Base-by-base conservation (phyloP, 805 yeast genomes). In the Ogataea minuta region DNA sequence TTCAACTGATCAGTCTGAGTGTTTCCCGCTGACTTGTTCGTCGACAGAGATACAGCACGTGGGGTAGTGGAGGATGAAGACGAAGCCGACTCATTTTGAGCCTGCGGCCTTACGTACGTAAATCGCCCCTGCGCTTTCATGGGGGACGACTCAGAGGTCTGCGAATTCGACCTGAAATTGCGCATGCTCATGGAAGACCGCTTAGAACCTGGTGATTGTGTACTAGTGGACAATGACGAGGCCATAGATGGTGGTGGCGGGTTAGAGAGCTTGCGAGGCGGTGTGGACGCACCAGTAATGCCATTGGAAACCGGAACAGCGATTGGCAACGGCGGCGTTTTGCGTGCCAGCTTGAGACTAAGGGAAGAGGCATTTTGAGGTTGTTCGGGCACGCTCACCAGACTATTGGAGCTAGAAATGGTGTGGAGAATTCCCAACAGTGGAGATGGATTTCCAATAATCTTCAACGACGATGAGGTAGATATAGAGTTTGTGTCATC, bases 161-260 rank as follows among this genome's bases (percentile, higher is more conserved):
- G 56, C 8, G 60, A 52, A 36, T 54, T 55, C 6, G 64, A 60
- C 28, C 66, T 45, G 41, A 62, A 62, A 3, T 63, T 61, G 41
- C 66, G 43, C 26, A 52, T 56, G 13, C 60, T 49, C 62, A 62
- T 54, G 7, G 63, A 60, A 8, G 62, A 59, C 25, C 57, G 37
- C 29, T 57, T 59, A 12, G 62, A 56, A 9, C 43, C 50, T n/a
- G 63, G 58, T 6, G 62, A 50, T 11, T 39, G 52, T 21, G 28
- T 33, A 14, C 20, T 39, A 4, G 38, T 31, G 26, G 33, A 19
- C 20, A 34, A 23, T 24, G 45, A 32, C 25, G 36, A 24, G 31
- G 40, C 25, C 34, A 31, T 23, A 17, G 41, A 42, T 9, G 34
- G 26, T n/a, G 44, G 29, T 9, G 39, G 34, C 23, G 36, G 36